phyloP scores from a whole-genome alignment of 176 grass and related monocot genomes.

The Triticum aestivum region IWGSC_CS_RefSeq_v2.1 NC_057794.1:259464881-259465380 shows the following conservation, averaged over 20 bases:
- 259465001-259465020: slow-evolving; percentile 53
- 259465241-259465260: slow-evolving; percentile 51
- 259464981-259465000: slow-evolving; percentile 43
- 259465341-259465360: slow-evolving; percentile 60
- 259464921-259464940: slow-evolving; percentile 38
- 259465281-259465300: slow-evolving; percentile 53
- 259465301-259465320: slow-evolving; percentile 56
- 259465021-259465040: slow-evolving; percentile 51
- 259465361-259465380: slow-evolving; percentile 51
- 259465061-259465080: slow-evolving; percentile 45
- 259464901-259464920: slow-evolving; percentile 40
- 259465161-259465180: slow-evolving; percentile 44
- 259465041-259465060: slow-evolving; percentile 53
- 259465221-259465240: slow-evolving; percentile 57
- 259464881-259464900: slow-evolving; percentile 60
- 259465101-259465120: slow-evolving; percentile 59
- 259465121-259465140: slow-evolving; percentile 25
- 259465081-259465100: slow-evolving; percentile 53
- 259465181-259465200: slow-evolving; percentile 43
- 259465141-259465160: neutral
- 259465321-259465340: slow-evolving; percentile 21
- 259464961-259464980: slow-evolving; percentile 64
- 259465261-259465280: slow-evolving; percentile 39
- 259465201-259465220: slow-evolving; percentile 53
- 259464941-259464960: slow-evolving; percentile 48